These are phyloP conservation scores for Jamesozyma rosinii DNA, from an alignment of 805 yeast species.

Conservation along the genomic window DNA sequence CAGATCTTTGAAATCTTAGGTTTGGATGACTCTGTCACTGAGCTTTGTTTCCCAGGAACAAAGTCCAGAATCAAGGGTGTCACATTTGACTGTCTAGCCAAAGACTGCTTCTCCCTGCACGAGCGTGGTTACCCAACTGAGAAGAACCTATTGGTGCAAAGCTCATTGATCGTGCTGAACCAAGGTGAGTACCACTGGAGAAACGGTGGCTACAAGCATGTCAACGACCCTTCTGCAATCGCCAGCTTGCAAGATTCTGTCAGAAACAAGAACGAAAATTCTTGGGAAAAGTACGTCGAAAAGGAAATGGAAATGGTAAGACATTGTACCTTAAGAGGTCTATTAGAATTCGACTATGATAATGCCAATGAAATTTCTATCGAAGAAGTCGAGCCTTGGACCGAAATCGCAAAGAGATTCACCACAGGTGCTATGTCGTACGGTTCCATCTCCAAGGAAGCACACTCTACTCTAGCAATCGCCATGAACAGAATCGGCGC, in stretches of 20 bases:
- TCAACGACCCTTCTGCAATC: constrained; percentile 89
- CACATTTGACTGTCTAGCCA: constrained; percentile 91
- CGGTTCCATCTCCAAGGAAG: constrained; percentile 97
- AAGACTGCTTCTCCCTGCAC: constrained; percentile 90
- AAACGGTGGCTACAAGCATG: constrained; percentile 95
- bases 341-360: constrained; percentile 81
- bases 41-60: constrained; percentile 92
- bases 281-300: constrained; percentile 82
- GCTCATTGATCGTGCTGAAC: constrained; percentile 25
- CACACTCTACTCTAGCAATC: constrained; percentile 93
- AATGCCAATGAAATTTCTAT: constrained; percentile 69
- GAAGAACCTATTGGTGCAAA: constrained; percentile 62
- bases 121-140: constrained; percentile 85
- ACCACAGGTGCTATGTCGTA: constrained; percentile 99
- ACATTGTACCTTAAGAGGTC: constrained; percentile 88
- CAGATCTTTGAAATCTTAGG: constrained; percentile 97
- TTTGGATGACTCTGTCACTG: constrained; percentile 88
- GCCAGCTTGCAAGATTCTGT: constrained; percentile 98
- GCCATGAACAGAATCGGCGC: constrained; percentile 98
- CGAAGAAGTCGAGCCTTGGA: constrained; percentile 99
- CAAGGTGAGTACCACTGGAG: constrained; percentile 98
- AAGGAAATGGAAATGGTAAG: constrained; percentile 86
- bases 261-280: constrained; percentile 86
- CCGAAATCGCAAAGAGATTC: constrained; percentile 93
- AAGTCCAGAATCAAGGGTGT: constrained; percentile 95